Evolutionary conservation across 805 yeast species (phyloP).

Genomic region (Saccharomycopsis amapae): DNA sequence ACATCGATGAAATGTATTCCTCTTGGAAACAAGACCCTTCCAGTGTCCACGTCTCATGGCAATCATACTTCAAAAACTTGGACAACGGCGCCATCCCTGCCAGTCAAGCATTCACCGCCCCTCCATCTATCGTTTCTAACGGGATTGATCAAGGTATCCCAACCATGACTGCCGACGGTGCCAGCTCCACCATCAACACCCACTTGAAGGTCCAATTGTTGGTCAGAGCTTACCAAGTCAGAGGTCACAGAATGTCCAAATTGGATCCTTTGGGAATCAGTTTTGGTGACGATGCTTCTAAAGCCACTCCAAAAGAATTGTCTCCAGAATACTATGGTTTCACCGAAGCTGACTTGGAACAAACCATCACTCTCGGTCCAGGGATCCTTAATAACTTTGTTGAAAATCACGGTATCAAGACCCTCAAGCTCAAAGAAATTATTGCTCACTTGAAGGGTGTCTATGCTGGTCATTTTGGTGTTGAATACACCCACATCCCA

Average conservation of each 20-base stretch:
- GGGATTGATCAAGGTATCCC: conserved; percentile 67
- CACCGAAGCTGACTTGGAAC: conserved; percentile 76
- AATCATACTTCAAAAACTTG: conserved; percentile 90
- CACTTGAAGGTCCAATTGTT: conserved; percentile 93
- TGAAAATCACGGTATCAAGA: conserved; percentile 46
- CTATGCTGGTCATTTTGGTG: conserved; percentile 86
- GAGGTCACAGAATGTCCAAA: conserved; percentile 94
- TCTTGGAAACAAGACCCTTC: conserved; percentile 89
- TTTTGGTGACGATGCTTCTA: conserved; percentile 57
- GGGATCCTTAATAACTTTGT: conserved; percentile 94
- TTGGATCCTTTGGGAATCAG: conserved; percentile 93
- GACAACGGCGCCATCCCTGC: conserved; percentile 65
- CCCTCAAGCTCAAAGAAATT: conserved; percentile 72
- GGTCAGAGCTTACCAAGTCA: conserved; percentile 97
- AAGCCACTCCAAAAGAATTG: conserved; percentile 70
- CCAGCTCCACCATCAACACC: conserved; percentile 52
- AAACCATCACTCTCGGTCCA: conserved; percentile 86
- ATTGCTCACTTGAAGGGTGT: conserved; percentile 70
- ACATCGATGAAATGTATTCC: conserved; percentile 95
- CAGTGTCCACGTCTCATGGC: conserved; percentile 94
- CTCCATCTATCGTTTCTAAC: conserved; percentile 82
- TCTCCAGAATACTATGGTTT: conserved; percentile 90
- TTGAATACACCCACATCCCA: conserved; percentile 95
- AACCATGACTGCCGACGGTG: conserved; percentile 33
- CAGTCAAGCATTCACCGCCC: conserved; percentile 74